Base-by-base conservation (phyloP, 2,329 filamentous ascomycete genomes). In the Pseudogymnoascus sp. region DNA sequence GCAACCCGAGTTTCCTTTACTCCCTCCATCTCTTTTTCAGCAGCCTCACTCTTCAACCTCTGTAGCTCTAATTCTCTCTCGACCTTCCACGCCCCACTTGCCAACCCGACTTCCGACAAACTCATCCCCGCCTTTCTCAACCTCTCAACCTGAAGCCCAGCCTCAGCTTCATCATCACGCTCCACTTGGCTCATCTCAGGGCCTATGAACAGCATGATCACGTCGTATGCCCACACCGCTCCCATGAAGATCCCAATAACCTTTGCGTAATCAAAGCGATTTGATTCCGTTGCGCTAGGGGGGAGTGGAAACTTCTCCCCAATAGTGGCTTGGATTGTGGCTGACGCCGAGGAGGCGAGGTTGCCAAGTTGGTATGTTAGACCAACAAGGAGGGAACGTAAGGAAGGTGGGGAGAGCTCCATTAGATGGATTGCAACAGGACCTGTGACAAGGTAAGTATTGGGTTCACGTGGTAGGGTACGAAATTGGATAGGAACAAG, bases 221-320 rank as follows among this genome's bases (percentile, higher is more conserved):
- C 78, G 16, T 82, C 76, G 63, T 83, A 85, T 35, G 69, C 79
- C 65, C 82, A 96, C 1, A 95, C 90, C 67, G 87, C 90, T 0
- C 81, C 91, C 88, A 95, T 91, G 74, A 95, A 94, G 70, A 93
- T 92, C 70, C 86, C 88, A 63, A 95, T 92, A 16, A 93, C 90
- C 67, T 86, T 86, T 39, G 88, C 89, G 67, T 93, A 93, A 61
- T 89, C 77, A 72, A 87, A 89, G 2, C 86, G 77, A 57, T 75
- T 74, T 35, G 75, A 72, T 1, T 76, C 79, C 0, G 72, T 69
- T 25, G 78, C 70, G 1, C 78, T 80, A 0, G 81, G 75, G 0
- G 84, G 77, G 6, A 93, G 78, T 0, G 89, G 89, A 70, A 90
- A 93, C 86, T 76, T 80, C 70, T 91, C 88, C 1, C 87, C 78